Base-by-base conservation (phyloP, 2,329 filamentous ascomycete genomes). In the Pseudogymnoascus sp. region DNA sequence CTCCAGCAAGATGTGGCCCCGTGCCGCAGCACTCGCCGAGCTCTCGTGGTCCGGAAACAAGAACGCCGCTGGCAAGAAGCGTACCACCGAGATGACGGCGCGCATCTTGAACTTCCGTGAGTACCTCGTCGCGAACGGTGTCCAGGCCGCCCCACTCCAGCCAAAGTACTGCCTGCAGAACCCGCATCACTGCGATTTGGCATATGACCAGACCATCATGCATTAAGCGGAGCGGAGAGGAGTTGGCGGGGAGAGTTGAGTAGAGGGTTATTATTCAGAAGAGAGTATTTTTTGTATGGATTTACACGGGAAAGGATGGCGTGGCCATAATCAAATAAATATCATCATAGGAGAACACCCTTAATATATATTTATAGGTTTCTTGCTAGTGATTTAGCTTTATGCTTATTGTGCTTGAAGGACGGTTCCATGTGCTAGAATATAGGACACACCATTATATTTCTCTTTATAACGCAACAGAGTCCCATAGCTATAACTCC, bases 1-100 rank as follows among this genome's bases (percentile, higher is more conserved):
- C 15, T 88, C 92, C 74, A 74, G 74, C 26, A 82, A 88, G 70
- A 74, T 91, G 15, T 94, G 89, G 90, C 89, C 90, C 7, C 80
- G 89, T 1, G 82, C 82, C 2, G 81, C 80, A 48, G 89, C 87
- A 0, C 85, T 84, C 0, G 88, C 80, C 19, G 89, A 92, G 75
- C 82, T 91, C 2, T 77, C 91, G 55, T 94, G 90, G 89, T 88
- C 83, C 45, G 89, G 89, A 39, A 75, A 79, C 59, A 80, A 79
- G 63, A 86, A 90, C 67, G 78, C 75, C 2, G 68, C 76, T 5
- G 87, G 88, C 2, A 73, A 80, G 70, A 90, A 89, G 71, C 77
- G 88, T 56, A 86, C 82, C 0, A 81, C 77, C 2, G 66, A 74
- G 63, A 68, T 82, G 63, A 82, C 80, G 8, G 78, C 81, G 70